A percentile compares a stretch with the other conserved stretches of the same genome.
These are phyloP conservation scores for Neofusicoccum ribis DNA, from an alignment of 2,329 filamentous ascomycete species.

Conservation along the genomic window DNA sequence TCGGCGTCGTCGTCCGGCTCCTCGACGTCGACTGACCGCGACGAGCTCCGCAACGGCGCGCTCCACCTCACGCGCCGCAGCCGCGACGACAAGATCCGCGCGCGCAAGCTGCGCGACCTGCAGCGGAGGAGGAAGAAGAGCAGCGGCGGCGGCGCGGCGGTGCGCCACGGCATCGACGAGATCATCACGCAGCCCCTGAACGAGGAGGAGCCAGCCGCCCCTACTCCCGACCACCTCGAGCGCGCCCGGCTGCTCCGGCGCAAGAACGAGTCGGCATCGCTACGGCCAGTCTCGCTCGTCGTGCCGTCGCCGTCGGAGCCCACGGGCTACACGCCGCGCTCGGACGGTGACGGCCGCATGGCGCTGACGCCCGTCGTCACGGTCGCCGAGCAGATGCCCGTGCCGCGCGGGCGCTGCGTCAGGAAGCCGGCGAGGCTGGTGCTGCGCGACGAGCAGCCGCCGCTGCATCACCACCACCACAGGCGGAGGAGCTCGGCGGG, in stretches of 20 bases:
- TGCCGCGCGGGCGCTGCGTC: slow-evolving; percentile 6
- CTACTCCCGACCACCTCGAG: no score
- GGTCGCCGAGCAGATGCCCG: slow-evolving; percentile 34
- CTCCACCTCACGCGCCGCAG: not conserved
- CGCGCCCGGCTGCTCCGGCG: no score
- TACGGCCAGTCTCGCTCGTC: no score
- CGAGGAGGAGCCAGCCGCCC: not conserved
- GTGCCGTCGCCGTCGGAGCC: not conserved
- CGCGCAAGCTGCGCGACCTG: slow-evolving; percentile 34
- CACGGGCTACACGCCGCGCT: slow-evolving; percentile 19
- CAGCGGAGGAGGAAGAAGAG: not conserved
- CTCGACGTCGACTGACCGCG: not conserved
- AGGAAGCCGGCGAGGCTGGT: slow-evolving; percentile 31
- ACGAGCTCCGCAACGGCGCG: not conserved
- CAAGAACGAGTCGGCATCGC: no score
- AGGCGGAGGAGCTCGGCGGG: no score
- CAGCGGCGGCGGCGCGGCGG: no score
- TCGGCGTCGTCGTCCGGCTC: not conserved
- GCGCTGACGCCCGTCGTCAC: slow-evolving; percentile 35
- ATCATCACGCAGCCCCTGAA: slow-evolving; percentile 11
- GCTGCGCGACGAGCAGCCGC: slow-evolving; percentile 16
- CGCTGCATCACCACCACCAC: no score
- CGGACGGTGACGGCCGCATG: no score
- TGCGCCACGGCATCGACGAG: slow-evolving; percentile 21
- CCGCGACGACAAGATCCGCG: slow-evolving; percentile 33